Base-by-base conservation (phyloP, 305 asterid species). In the Ajuga reptans region DNA sequence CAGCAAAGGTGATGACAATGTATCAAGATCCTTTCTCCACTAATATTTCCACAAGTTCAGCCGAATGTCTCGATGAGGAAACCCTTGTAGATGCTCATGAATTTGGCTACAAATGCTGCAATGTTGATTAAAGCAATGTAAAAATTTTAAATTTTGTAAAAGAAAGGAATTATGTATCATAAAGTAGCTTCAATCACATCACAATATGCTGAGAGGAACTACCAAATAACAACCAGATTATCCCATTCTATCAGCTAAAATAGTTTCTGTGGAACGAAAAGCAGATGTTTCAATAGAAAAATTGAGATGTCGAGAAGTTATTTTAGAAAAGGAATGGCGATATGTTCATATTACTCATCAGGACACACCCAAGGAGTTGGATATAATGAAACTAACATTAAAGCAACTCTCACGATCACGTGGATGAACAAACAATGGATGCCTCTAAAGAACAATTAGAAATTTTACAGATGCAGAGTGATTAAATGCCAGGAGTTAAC, bases 21-120 rank as follows among this genome's bases (percentile, higher is more conserved):
- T 24, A 7, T 50, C 4, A 41, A 36, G 6, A 34, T 63, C 34
- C 74, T 7, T 58, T 51, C 54, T 50, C 21, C 43, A 6, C 14
- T 29, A 16, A 69, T 34, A 10, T 52, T 37, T 16, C 60, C 12
- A 16, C 21, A 2, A 33, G 66, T 73, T 84, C 80, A 90, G 73
- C 97, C 98, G 66, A 92, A 90, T 41, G 96, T 88, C 75, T 90
- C 90, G 16, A 90, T 86, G 76, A 92, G 97, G 86, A 90, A 92
- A 52, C 89, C 88, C 78, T 84, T 92, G 80, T 90, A 92, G 79
- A 90, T 78, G 90, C 98, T 92, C 98, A 92, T 92, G 82, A 92
- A 90, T 84, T 92, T 92, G 72, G 98, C 97, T 66, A 92, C 96
- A 70, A 92, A 92, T 49, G 97, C 98, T 90, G 98, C 89, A 79